Percentiles rank a stretch among this genome's conserved stretches.
phyloP scores from a whole-genome alignment of 805 yeast species.

The Saccharomyces eubayanus region DNA sequence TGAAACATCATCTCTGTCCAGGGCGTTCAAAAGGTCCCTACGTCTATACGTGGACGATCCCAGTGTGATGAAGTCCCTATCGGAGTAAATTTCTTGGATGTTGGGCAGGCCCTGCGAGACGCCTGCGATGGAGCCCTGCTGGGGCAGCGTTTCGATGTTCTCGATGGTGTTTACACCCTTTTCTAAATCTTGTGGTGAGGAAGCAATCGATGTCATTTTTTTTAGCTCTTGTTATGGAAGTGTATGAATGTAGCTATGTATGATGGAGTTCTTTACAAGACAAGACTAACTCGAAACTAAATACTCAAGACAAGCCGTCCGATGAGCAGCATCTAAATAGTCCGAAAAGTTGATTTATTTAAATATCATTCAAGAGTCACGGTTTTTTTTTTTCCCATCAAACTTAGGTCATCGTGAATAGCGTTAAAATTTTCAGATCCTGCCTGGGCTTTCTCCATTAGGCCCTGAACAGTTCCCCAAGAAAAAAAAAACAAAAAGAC shows the following conservation, averaged over 20 bases:
- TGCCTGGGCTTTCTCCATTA: not conserved
- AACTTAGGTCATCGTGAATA: not conserved
- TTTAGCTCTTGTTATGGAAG: not conserved
- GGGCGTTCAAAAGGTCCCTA: conserved; percentile 45
- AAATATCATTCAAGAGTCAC: not conserved
- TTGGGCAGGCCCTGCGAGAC: conserved; percentile 5
- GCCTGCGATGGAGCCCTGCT: not conserved
- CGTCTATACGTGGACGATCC: conserved; percentile 39
- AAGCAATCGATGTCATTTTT: conserved; percentile 5
- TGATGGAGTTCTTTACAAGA: not conserved
- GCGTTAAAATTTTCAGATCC: not conserved
- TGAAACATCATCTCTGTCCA: conserved; percentile 4
- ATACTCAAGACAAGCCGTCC: not conserved
- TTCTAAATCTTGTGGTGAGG: conserved; percentile 13
- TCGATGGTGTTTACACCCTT: conserved; percentile 5
- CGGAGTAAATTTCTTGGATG: conserved; percentile 20
- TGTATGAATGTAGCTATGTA: not conserved
- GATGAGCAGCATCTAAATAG: not conserved
- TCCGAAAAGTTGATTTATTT: not conserved
- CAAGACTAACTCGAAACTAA: too few relatives aligned
- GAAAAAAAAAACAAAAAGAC: not conserved
- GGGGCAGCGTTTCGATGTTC: not conserved
- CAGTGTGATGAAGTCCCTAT: conserved; percentile 33
- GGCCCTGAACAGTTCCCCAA: not conserved
- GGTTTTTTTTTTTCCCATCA: too few relatives aligned